Evolutionary conservation across 306 rosid genomes (phyloP).

Genomic region (Parietaria judaica): DNA sequence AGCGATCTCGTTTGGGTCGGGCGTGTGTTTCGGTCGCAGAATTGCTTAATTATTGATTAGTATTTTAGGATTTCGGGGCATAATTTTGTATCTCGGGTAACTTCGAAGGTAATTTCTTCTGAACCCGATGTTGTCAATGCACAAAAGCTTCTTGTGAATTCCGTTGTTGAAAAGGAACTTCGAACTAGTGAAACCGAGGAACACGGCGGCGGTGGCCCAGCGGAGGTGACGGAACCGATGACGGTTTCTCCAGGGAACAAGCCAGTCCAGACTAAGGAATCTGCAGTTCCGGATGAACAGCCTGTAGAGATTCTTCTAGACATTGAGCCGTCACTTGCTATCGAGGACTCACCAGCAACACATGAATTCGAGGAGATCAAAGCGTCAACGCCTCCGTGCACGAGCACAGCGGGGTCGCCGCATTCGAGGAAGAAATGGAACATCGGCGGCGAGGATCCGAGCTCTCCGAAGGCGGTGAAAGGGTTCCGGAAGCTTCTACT

Average conservation of each 20-base stretch:
- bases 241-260: constrained; percentile 21
- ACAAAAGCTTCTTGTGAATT: constrained; percentile 26
- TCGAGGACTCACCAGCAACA: too few species aligned
- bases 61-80: too few species aligned
- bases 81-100: too few species aligned
- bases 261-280: constrained; percentile 26
- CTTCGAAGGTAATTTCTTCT: constrained; percentile 33
- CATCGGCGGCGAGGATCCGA: too few species aligned
- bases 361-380: too few species aligned
- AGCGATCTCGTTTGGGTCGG: too few species aligned
- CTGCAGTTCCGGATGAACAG: constrained; percentile 31
- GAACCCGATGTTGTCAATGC: constrained; percentile 25
- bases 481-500: constrained; percentile 88
- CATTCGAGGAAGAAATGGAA: too few species aligned
- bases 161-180: constrained; percentile 19
- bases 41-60: too few species aligned
- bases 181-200: constrained; percentile 20
- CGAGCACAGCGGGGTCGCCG: too few species aligned
- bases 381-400: too few species aligned
- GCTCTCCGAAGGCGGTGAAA: constrained; percentile 61
- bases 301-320: constrained; percentile 25
- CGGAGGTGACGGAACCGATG: constrained; percentile 32
- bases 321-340: too few species aligned
- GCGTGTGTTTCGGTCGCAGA: too few species aligned
- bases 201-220: constrained; percentile 20